Percentiles rank a stretch among this genome's conserved stretches.
Evolutionary conservation across 2,329 filamentous ascomycete species (phyloP).

Genomic region (Cordyceps militaris): DNA sequence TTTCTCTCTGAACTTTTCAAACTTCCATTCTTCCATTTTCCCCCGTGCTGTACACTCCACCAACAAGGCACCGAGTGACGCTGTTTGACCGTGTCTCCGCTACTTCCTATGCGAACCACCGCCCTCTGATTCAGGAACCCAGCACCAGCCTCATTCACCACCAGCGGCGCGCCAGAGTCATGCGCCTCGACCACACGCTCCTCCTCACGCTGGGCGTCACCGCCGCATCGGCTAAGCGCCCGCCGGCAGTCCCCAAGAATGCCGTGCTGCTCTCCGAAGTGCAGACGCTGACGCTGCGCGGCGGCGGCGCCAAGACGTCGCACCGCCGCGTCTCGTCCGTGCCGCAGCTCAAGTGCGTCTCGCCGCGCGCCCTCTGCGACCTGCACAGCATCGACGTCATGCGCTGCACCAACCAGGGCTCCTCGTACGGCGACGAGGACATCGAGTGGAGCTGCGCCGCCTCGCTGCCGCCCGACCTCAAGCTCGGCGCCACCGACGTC

Average conservation of each 20-base stretch:
- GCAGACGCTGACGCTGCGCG: constrained; percentile 69
- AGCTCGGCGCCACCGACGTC: constrained; percentile 80
- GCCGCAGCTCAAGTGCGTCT: constrained; percentile 73
- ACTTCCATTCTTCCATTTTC: too few relatives aligned
- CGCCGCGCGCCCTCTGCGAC: constrained; percentile 54
- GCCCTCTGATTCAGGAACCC: too few relatives aligned
- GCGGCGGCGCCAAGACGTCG: constrained; percentile 56
- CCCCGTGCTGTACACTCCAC: too few relatives aligned
- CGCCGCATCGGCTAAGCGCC: constrained; percentile 20
- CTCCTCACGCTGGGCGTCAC: constrained; percentile 19
- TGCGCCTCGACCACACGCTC: constrained; percentile 22
- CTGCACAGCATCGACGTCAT: constrained; percentile 73
- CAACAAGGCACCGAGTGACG: too few relatives aligned
- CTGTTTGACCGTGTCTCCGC: too few relatives aligned
- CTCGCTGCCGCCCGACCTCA: constrained; percentile 51
- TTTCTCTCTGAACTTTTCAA: too few relatives aligned
- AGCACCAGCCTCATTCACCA: too few relatives aligned
- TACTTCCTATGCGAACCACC: too few relatives aligned
- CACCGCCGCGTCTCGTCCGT: constrained; percentile 69
- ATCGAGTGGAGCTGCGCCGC: constrained; percentile 86
- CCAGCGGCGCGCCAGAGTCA: constrained; percentile 15
- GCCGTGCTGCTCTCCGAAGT: constrained; percentile 57
- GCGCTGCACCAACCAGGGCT: constrained; percentile 83
- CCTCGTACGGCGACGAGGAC: constrained; percentile 70
- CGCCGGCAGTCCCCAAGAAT: constrained; percentile 31